Percentiles rank a stretch among this genome's conserved stretches.
These are phyloP conservation scores for Backusella tarrabulga DNA, from an alignment of 192 early-diverging fungal genomes.

Conservation along the genomic window DNA sequence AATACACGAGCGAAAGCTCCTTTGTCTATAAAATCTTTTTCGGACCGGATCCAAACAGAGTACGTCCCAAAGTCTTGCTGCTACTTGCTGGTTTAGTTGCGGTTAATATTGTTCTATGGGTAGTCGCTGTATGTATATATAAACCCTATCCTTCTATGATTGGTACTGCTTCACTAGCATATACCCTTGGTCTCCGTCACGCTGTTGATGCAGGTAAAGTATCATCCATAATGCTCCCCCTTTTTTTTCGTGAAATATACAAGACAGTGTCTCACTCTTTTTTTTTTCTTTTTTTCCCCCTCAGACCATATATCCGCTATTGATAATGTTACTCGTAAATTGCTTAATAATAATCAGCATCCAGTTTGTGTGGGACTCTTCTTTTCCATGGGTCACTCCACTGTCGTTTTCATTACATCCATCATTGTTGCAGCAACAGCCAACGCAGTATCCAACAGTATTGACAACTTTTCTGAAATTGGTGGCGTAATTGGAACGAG, in stretches of 20 bases:
- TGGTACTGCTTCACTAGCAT: slow-evolving; percentile 46
- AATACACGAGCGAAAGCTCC: slow-evolving; percentile 17
- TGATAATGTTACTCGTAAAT: slow-evolving; percentile 68
- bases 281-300: not conserved
- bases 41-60: slow-evolving; percentile 31
- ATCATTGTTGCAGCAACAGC: slow-evolving; percentile 46
- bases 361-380: slow-evolving; percentile 65
- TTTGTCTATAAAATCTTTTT: slow-evolving; percentile 30
- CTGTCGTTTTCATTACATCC: slow-evolving; percentile 56
- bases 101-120: slow-evolving; percentile 46
- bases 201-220: slow-evolving; percentile 52
- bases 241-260: not conserved
- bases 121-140: slow-evolving; percentile 35
- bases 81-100: slow-evolving; percentile 30
- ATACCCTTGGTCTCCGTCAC: slow-evolving; percentile 53
- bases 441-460: slow-evolving; percentile 39
- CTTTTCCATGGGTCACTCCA: slow-evolving; percentile 72
- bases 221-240: not conserved
- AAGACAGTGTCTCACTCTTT: not conserved
- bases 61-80: slow-evolving; percentile 36
- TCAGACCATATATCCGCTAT: slow-evolving; percentile 72
- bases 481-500: slow-evolving; percentile 60
- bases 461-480: slow-evolving; percentile 43
- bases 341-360: slow-evolving; percentile 41
- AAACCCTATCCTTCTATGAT: slow-evolving; percentile 40